Evolutionary conservation across 2,329 filamentous ascomycete species (phyloP).

Genomic region (Xylariaceae sp.): DNA sequence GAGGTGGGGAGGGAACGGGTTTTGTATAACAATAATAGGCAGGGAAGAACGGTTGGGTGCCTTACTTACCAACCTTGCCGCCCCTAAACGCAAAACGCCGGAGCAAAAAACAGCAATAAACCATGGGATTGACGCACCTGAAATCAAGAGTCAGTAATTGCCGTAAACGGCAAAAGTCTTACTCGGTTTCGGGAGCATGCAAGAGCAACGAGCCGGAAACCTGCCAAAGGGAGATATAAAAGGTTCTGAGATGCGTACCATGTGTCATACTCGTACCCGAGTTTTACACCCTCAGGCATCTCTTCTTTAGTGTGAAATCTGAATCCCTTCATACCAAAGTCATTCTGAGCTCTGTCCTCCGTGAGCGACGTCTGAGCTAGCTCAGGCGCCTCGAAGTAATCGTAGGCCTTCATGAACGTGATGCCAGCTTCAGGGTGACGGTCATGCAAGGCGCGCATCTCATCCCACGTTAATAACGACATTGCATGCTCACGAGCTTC

Average conservation of each 20-base stretch:
- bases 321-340: constrained; percentile 48
- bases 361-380: constrained; percentile 49
- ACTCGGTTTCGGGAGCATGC: too few species aligned
- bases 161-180: too few species aligned
- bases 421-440: constrained; percentile 52
- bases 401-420: constrained; percentile 56
- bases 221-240: too few species aligned
- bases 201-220: too few species aligned
- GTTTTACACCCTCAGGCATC: constrained; percentile 50
- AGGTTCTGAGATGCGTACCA: too few species aligned
- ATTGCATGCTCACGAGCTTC: constrained; percentile 52
- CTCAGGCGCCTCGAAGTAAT: constrained; percentile 57
- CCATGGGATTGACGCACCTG: constrained; percentile 61
- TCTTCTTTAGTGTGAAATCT: constrained; percentile 45
- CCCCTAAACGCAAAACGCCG: constrained; percentile 49
- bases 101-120: constrained; percentile 58
- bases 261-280: constrained; percentile 59
- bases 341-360: constrained; percentile 36
- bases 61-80: constrained; percentile 39
- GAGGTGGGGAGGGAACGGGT: neutral
- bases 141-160: too few species aligned
- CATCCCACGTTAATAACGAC: constrained; percentile 50
- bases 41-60: too few species aligned
- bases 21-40: neutral
- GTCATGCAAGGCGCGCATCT: constrained; percentile 47